phyloP scores from a whole-genome alignment of 306 rosid genomes.

The Cicer chorassanicum region DNA sequence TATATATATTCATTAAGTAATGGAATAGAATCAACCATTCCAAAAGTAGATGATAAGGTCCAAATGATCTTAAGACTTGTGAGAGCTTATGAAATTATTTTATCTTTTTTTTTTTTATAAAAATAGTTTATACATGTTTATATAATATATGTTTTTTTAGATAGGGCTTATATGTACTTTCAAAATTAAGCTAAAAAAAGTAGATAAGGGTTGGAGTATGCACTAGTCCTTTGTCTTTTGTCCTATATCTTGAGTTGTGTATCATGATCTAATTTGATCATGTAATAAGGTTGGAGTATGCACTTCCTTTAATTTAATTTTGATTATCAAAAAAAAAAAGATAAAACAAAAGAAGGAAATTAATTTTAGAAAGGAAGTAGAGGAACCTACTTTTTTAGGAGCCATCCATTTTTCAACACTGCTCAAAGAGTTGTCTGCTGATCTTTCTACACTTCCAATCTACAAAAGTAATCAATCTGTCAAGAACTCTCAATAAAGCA shows the following conservation, averaged over 20 bases:
- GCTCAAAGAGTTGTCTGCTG: slow-evolving; percentile 53
- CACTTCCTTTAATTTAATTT: background rate
- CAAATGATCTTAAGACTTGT: no score
- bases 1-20: background rate
- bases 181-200: no score
- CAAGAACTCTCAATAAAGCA: slow-evolving; percentile 21
- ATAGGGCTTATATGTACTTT: no score
- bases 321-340: background rate
- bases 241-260: no score
- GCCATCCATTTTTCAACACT: slow-evolving; percentile 77
- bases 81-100: no score
- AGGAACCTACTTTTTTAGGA: slow-evolving; percentile 57
- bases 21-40: background rate
- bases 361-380: background rate
- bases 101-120: no score
- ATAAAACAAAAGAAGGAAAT: background rate
- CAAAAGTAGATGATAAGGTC: background rate
- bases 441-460: slow-evolving; percentile 75
- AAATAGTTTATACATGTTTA: no score
- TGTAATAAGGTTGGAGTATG: background rate
- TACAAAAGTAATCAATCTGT: slow-evolving; percentile 36
- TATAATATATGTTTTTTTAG: no score
- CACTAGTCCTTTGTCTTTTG: no score
- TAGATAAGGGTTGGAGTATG: no score
- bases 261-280: no score